These are phyloP conservation scores for Agaricales sp. DNA, from an alignment of 1,284 basidiomycete species.

Conservation along the genomic window DNA sequence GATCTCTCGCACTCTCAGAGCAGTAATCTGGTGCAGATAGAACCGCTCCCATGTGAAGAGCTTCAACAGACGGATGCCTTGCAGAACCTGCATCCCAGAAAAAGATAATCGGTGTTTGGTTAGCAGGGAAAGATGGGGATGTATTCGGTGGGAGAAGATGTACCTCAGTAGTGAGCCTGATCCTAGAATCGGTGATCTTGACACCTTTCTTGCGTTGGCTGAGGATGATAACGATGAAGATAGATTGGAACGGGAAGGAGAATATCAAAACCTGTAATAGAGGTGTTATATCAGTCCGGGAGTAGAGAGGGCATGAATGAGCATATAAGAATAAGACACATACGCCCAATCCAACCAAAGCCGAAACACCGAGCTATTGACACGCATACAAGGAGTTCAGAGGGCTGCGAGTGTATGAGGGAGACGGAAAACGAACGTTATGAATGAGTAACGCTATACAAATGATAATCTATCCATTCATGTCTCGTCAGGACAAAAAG, in stretches of 20 bases:
- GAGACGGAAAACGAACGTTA: constrained; percentile 19
- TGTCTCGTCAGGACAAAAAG: constrained; percentile 15
- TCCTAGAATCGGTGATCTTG: constrained; percentile 46
- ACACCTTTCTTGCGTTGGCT: constrained; percentile 41
- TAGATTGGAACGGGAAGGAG: constrained; percentile 37
- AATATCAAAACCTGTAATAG: constrained; percentile 24
- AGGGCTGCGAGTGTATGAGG: too few relatives aligned
- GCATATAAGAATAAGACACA: constrained; percentile 12
- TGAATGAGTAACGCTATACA: constrained; percentile 40
- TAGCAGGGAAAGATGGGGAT: background rate
- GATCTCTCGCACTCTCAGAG: background rate
- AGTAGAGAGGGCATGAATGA: background rate
- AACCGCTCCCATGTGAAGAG: constrained; percentile 55
- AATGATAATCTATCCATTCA: constrained; percentile 37
- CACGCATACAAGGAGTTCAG: background rate
- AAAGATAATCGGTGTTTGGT: background rate
- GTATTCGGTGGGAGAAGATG: background rate
- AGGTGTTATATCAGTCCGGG: too few relatives aligned
- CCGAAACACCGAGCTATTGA: constrained; percentile 33
- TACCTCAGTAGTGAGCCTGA: constrained; percentile 14
- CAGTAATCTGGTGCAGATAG: constrained; percentile 37
- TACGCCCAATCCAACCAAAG: constrained; percentile 45
- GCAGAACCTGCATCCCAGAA: constrained; percentile 32
- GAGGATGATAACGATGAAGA: constrained; percentile 43
- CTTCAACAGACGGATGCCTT: constrained; percentile 55